Conservation (phyloP, 2,329 filamentous ascomycete genomes). For the Sphaceloma murrayae region DNA sequence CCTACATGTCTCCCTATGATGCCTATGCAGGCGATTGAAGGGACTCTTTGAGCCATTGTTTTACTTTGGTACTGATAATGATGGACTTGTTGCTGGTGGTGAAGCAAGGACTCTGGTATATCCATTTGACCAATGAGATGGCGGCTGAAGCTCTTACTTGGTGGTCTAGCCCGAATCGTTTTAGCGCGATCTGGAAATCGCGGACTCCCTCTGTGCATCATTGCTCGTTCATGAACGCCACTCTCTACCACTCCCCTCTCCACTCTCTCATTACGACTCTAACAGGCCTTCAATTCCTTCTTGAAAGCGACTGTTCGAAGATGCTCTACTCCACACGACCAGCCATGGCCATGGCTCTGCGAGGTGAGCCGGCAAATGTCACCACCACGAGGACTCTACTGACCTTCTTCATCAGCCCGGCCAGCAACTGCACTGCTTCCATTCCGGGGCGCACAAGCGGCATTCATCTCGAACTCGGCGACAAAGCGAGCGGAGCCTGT, state of each 20-base stretch:
- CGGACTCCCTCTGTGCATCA: conserved; percentile 16
- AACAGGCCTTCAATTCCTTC: background rate
- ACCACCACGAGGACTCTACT: background rate
- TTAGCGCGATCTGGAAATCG: conserved; percentile 7
- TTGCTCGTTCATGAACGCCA: conserved; percentile 15
- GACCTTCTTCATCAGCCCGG: conserved; percentile 47
- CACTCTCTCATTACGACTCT: conserved; percentile 14
- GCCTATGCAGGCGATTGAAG: conserved; percentile 85
- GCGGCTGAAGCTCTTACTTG: background rate
- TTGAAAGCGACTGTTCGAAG: conserved; percentile 19
- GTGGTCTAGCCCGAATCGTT: background rate
- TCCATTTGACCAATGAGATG: conserved; percentile 6
- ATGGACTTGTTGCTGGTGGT: background rate
- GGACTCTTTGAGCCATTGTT: conserved; percentile 41
- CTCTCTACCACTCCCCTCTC: conserved; percentile 5
- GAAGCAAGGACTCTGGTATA: too few species aligned
- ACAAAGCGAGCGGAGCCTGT: conserved; percentile 53
- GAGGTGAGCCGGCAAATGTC: conserved; percentile 37
- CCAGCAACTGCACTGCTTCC: conserved; percentile 54
- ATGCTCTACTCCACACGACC: conserved; percentile 46
- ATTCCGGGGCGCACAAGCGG: conserved; percentile 50
- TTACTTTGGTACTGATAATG: conserved; percentile 1
- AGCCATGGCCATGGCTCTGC: conserved; percentile 45
- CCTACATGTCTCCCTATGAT: conserved; percentile 85
- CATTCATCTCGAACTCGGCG: conserved; percentile 56